These are phyloP conservation scores for Pseudomonodictys pantanalensis DNA, from an alignment of 495 filamentous ascomycete genomes.

Conservation along the genomic window DNA sequence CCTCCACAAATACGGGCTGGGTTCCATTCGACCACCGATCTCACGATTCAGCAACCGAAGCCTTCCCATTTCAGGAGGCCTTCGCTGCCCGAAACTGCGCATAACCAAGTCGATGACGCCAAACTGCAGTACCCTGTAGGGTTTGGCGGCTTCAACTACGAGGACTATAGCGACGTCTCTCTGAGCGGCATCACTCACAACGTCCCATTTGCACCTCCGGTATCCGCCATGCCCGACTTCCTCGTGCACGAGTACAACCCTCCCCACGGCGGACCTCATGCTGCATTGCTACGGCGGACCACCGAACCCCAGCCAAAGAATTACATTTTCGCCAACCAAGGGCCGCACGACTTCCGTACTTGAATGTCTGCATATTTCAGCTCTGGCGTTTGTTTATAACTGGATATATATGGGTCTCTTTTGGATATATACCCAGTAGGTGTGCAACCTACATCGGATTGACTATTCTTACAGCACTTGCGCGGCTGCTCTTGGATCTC, in stretches of 20 bases:
- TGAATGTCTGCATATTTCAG: not conserved
- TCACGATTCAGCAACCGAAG: constrained; percentile 30
- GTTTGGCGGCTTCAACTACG: constrained; percentile 12
- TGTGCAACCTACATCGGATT: not conserved
- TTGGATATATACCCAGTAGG: constrained; percentile 2
- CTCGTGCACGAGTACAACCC: constrained; percentile 31
- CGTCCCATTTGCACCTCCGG: constrained; percentile 24
- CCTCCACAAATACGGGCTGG: constrained; percentile 26
- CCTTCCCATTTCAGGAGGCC: constrained; percentile 33
- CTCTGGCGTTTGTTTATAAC: not conserved
- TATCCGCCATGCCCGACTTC: constrained; percentile 27
- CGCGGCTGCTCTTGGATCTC: not conserved
- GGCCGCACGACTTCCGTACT: constrained; percentile 24
- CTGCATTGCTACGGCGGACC: constrained; percentile 4
- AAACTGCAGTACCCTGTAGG: constrained; percentile 23
- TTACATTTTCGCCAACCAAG: constrained; percentile 34
- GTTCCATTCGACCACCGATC: constrained; percentile 25
- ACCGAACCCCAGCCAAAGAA: constrained; percentile 26
- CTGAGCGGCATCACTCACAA: constrained; percentile 21
- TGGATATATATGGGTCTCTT: not conserved
- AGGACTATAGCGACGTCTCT: constrained; percentile 18
- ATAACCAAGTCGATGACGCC: constrained; percentile 2
- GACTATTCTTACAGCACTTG: not conserved
- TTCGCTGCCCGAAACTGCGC: constrained; percentile 27
- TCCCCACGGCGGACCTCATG: constrained; percentile 10